Base-by-base conservation (phyloP, 2,329 filamentous ascomycete genomes). In the Dothiorella sarmentorum region DNA sequence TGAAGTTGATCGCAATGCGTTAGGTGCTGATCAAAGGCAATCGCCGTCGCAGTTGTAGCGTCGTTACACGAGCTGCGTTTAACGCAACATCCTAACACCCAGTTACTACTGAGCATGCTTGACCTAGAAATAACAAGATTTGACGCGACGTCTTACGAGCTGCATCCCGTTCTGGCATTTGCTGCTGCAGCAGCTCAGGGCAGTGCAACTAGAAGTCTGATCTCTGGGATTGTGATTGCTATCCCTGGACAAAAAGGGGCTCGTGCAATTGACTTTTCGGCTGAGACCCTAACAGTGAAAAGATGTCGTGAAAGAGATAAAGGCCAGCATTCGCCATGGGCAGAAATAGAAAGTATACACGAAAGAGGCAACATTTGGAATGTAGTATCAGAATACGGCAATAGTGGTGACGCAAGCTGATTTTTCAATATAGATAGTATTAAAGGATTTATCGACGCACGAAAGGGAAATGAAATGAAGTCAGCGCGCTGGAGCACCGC, bases 401-500 rank as follows among this genome's bases (percentile, higher is more conserved):
- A 15, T 13, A 18, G 15, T 20, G 31, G 49, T 53, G 33, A 53
- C 49, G 49, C 49, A 53, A 53, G 35, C 49, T 42, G 17, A 40
- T 18, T 26, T 40, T 38, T 26, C 49, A 40, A 53, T 52, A 53
- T 40, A 9, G n/a, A 5, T 13, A 20, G 24, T 20, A 7, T 24
- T n/a, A 53, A 31, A 53, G 49, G 49, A 53, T 53, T 40, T 40
- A 53, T 53, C 24, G 49, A 53, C 27, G 49, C 35, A 53, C 49
- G 24, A 53, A 40, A 29, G 24, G 35, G 35, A 53, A 53, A 53
- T 53, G 49, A 53, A 24, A 53, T 53, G 49, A 53, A 53, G 49
- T 53, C 49, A 40, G 24, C 49, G 10, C 22, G 11, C 24, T 53
- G 49, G 49, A 40, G 6, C 24, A 29, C 49, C 22, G 22, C 24